These are phyloP conservation scores for Trypethelium eluteriae DNA, from an alignment of 495 filamentous ascomycete species.

Conservation along the genomic window DNA sequence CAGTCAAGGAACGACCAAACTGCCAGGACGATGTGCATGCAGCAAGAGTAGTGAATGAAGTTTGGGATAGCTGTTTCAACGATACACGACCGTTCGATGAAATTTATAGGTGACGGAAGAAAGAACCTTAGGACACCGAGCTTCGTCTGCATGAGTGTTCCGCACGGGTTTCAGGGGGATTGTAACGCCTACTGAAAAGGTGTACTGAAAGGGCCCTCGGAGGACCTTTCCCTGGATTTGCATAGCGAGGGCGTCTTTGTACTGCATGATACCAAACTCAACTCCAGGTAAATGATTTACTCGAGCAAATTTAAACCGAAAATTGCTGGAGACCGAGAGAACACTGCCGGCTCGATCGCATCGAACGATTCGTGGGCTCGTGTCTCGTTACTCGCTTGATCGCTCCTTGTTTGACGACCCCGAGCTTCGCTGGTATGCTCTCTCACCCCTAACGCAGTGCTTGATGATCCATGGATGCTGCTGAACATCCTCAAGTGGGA, in stretches of 20 bases:
- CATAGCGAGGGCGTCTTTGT: conserved; percentile 11
- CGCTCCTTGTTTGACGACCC: not conserved
- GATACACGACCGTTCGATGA: conserved; percentile 96
- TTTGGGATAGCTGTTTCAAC: conserved; percentile 92
- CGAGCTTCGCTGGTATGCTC: conserved; percentile 33
- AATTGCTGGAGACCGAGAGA: not conserved
- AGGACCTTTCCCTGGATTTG: not conserved
- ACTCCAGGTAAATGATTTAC: not conserved
- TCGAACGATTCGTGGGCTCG: conserved; percentile 4
- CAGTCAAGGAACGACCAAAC: conserved; percentile 61
- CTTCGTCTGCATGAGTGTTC: not conserved
- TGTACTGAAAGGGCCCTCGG: no score
- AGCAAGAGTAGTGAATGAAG: conserved; percentile 81
- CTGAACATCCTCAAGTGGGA: conserved; percentile 81
- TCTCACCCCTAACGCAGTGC: conserved; percentile 78
- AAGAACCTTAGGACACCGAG: not conserved
- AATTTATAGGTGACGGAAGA: conserved; percentile 66
- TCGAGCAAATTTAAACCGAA: not conserved
- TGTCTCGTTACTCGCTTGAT: conserved; percentile 6
- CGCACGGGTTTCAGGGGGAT: no score
- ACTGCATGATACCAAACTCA: conserved; percentile 1
- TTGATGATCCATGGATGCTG: conserved; percentile 95
- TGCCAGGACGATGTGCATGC: conserved; percentile 86
- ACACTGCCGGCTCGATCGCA: no score
- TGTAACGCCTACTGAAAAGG: not conserved